Evolutionary conservation across 345 rosid genomes (phyloP).

Genomic region (Murraya koenigii): DNA sequence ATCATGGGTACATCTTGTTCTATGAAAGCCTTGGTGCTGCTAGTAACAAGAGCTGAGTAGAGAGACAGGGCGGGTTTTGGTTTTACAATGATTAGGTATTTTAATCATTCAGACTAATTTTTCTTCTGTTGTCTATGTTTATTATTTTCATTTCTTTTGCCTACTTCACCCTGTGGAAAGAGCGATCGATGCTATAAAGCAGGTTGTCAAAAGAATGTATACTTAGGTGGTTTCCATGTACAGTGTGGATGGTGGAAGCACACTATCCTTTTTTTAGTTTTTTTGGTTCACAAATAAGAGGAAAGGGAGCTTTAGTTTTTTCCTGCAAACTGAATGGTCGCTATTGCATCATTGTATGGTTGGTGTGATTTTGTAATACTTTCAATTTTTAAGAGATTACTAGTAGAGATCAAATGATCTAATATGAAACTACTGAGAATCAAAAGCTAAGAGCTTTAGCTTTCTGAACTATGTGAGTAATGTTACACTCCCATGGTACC

Average conservation of each 20-base stretch:
- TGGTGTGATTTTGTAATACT: too few species aligned
- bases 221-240: slow-evolving; percentile 57
- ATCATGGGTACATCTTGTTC: slow-evolving; percentile 97
- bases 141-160: slow-evolving; percentile 14
- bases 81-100: slow-evolving; percentile 33
- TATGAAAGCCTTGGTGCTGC: slow-evolving; percentile 77
- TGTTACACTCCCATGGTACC: too few species aligned
- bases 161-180: slow-evolving; percentile 30
- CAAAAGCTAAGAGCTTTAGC: background rate
- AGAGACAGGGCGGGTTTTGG: slow-evolving; percentile 3
- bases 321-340: too few species aligned
- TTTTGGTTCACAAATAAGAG: slow-evolving; percentile 34
- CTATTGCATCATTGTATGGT: too few species aligned
- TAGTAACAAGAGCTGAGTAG: slow-evolving; percentile 46
- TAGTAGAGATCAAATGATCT: background rate
- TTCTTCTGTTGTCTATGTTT: slow-evolving; percentile 16
- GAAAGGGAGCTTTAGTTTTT: slow-evolving; percentile 21
- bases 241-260: slow-evolving; percentile 54
- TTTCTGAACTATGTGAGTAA: too few species aligned
- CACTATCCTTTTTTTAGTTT: slow-evolving; percentile 27
- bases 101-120: slow-evolving; percentile 37
- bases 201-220: slow-evolving; percentile 38
- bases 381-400: background rate
- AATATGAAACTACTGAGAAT: background rate
- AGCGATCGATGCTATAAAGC: slow-evolving; percentile 26